Conservation (phyloP, 2,329 filamentous ascomycete genomes). For the Zymoseptoria crescenta region DNA sequence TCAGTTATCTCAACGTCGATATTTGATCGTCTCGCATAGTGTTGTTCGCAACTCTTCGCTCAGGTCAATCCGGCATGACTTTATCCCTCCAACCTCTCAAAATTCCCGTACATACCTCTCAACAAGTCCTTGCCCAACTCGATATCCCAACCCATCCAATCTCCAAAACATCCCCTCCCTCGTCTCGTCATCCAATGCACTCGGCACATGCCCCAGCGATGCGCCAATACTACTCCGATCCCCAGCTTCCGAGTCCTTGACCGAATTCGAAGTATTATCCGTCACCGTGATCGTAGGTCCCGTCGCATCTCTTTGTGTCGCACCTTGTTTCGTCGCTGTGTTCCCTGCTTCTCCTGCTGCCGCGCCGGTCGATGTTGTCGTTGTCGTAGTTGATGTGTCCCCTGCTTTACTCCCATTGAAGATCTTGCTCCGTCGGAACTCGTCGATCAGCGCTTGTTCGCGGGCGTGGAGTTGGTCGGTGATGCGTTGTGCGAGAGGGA, state of each 20-base stretch:
- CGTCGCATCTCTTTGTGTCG: slow-evolving; percentile 13
- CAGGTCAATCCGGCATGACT: background rate
- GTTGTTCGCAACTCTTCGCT: background rate
- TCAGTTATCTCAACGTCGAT: background rate
- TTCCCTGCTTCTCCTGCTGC: slow-evolving; percentile 2
- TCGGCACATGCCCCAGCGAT: slow-evolving; percentile 7
- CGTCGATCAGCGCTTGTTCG: slow-evolving; percentile 35
- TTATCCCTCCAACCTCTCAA: background rate
- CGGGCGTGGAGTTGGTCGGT: slow-evolving; percentile 60
- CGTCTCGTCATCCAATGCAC: slow-evolving; percentile 60
- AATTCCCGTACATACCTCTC: slow-evolving; percentile 55
- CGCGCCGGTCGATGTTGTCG: slow-evolving; percentile 14
- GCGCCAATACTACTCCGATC: slow-evolving; percentile 1
- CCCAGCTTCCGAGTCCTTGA: slow-evolving; percentile 4
- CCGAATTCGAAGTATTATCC: slow-evolving; percentile 7
- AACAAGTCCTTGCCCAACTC: slow-evolving; percentile 84
- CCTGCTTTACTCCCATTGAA: slow-evolving; percentile 13
- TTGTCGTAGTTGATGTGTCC: slow-evolving; percentile 16
- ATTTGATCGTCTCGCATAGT: background rate
- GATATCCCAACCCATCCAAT: slow-evolving; percentile 76
- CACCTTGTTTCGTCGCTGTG: background rate
- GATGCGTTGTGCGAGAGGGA: slow-evolving; percentile 85
- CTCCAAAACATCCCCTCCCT: slow-evolving; percentile 78
- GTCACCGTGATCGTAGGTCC: slow-evolving; percentile 10
- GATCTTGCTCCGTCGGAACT: slow-evolving; percentile 24